These are phyloP conservation scores for Trichoderma endophyticum DNA, from an alignment of 2,329 filamentous ascomycete genomes.

Conservation along the genomic window DNA sequence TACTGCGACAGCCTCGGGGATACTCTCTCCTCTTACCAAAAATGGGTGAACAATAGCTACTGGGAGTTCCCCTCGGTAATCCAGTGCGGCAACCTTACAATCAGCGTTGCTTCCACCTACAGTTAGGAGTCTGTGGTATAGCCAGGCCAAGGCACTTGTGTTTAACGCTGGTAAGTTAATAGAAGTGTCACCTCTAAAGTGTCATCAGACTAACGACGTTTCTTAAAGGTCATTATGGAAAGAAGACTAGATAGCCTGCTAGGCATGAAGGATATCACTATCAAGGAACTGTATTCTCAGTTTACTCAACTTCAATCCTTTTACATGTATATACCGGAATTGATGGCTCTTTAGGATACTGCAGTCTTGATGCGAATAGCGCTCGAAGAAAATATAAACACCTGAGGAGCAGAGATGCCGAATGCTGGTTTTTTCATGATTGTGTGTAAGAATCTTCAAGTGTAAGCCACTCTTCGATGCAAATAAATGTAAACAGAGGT, in stretches of 20 bases:
- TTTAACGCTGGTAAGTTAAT: not conserved
- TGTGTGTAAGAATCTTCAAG: not conserved
- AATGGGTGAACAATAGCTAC: not conserved
- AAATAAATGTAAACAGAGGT: not conserved
- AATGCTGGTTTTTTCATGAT: not conserved
- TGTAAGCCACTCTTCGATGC: not conserved
- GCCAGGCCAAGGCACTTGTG: too few species aligned
- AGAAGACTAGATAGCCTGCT: not conserved
- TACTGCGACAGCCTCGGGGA: not conserved
- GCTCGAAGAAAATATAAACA: not conserved
- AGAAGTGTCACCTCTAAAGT: not conserved
- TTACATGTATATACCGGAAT: not conserved
- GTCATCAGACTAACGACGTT: not conserved
- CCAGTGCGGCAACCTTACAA: not conserved
- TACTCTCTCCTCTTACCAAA: not conserved
- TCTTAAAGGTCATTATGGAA: not conserved
- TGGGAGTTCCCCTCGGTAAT: not conserved
- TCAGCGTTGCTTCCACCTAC: not conserved
- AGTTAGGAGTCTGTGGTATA: too few species aligned
- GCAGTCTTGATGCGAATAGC: not conserved
- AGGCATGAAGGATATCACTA: not conserved
- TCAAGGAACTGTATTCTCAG: not conserved
- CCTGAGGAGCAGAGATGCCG: not conserved
- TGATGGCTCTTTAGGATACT: not conserved
- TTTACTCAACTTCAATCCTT: not conserved